These are phyloP conservation scores for Cadophora gregata DNA, from an alignment of 2,329 filamentous ascomycete species.

Conservation along the genomic window DNA sequence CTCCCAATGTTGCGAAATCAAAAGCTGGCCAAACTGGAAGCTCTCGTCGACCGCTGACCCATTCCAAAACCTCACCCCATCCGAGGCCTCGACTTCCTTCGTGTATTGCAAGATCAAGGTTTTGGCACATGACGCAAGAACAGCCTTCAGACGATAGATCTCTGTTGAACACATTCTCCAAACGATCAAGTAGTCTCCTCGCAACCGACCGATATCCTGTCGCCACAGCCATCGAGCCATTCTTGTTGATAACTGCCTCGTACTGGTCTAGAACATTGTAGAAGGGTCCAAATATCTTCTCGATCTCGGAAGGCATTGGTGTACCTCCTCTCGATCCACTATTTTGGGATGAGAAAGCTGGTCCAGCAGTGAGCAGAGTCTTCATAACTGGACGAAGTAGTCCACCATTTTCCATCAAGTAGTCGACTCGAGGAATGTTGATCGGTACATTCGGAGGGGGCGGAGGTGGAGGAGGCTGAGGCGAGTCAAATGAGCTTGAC, in stretches of 20 bases:
- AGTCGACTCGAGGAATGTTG: slow-evolving; percentile 85
- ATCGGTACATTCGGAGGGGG: slow-evolving; percentile 62
- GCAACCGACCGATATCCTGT: slow-evolving; percentile 97
- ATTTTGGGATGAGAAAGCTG: slow-evolving; percentile 54
- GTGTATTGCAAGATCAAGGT: slow-evolving; percentile 53
- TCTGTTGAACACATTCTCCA: slow-evolving; percentile 93
- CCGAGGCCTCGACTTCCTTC: slow-evolving; percentile 73
- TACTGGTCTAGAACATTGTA: slow-evolving; percentile 87
- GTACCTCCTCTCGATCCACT: slow-evolving; percentile 47
- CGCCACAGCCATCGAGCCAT: slow-evolving; percentile 90
- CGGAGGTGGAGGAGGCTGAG: slow-evolving; percentile 73
- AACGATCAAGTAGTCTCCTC: slow-evolving; percentile 81
- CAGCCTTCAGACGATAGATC: slow-evolving; percentile 90
- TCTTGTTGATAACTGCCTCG: slow-evolving; percentile 77
- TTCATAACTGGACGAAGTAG: slow-evolving; percentile 74
- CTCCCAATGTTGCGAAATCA: slow-evolving; percentile 67
- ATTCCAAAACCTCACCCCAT: slow-evolving; percentile 95
- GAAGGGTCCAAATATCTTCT: slow-evolving; percentile 81
- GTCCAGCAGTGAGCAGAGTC: slow-evolving; percentile 71
- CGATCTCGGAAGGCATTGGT: slow-evolving; percentile 59
- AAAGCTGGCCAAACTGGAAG: slow-evolving; percentile 91
- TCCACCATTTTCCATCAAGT: slow-evolving; percentile 88
- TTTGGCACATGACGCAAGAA: slow-evolving; percentile 78
- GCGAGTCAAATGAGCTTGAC: slow-evolving; percentile 41
- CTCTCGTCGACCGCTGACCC: slow-evolving; percentile 86